phyloP scores from a whole-genome alignment of 2,329 filamentous ascomycete species.

The Botrytis cinerea region DNA sequence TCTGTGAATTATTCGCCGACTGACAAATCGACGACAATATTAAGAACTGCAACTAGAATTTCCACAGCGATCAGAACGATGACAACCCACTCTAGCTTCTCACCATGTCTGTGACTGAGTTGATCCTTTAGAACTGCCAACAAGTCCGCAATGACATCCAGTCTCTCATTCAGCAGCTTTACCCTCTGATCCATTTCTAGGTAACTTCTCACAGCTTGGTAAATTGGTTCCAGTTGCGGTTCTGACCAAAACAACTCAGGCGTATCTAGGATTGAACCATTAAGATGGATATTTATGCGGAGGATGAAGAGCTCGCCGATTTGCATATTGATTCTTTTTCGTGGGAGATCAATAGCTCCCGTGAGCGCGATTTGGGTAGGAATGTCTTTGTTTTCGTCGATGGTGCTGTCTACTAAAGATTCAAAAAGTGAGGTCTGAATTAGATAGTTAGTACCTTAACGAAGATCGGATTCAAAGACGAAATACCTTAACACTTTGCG shows the following conservation, averaged over 20 bases:
- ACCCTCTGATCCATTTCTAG: constrained; percentile 98
- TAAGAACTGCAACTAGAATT: constrained; percentile 87
- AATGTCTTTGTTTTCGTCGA: constrained; percentile 89
- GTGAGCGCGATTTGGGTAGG: constrained; percentile 90
- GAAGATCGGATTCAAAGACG: constrained; percentile 19
- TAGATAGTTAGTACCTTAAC: constrained; percentile 11
- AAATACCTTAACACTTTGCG: constrained; percentile 86
- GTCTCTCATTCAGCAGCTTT: constrained; percentile 79
- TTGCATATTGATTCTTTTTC: constrained; percentile 97
- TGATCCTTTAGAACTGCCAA: constrained; percentile 94
- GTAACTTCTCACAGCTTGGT: constrained; percentile 92
- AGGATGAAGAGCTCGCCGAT: constrained; percentile 98
- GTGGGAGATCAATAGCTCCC: constrained; percentile 84
- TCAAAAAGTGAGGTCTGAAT: constrained; percentile 86
- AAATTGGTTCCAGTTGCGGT: constrained; percentile 93
- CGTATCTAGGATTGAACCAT: constrained; percentile 93
- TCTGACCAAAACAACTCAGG: constrained; percentile 99
- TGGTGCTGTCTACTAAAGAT: constrained; percentile 90
- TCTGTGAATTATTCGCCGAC: constrained; percentile 50
- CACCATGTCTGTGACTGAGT: constrained; percentile 87
- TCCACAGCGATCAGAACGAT: constrained; percentile 95
- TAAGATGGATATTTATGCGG: constrained; percentile 96
- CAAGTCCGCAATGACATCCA: constrained; percentile 92
- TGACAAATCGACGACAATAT: constrained; percentile 93
- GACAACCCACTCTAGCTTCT: constrained; percentile 89